Evolutionary conservation across 139 green algal species (phyloP), one percentile per base, ranked within the genome.

Genomic region (Trebouxia sp.): DNA sequence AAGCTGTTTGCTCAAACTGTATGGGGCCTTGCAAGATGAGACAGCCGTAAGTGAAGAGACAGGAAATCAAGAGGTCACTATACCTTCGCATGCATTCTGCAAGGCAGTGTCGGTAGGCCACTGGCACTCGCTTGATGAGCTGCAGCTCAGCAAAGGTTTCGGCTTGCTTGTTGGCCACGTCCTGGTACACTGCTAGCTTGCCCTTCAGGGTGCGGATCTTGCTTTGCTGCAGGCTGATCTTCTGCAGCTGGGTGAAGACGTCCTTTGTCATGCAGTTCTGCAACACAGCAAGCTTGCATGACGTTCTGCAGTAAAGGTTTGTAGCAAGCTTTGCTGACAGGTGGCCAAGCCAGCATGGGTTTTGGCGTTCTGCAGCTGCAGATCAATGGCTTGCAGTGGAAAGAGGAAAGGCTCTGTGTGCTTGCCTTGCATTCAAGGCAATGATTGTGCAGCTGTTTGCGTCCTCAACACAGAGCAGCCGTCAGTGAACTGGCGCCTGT

Each of bases 21-120:
- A 30, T 37, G 28, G 20, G 50, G 30, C 32, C 69, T 0, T n/a
- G n/a, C n/a, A n/a, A n/a, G n/a, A n/a, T n/a, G n/a, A n/a, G 32
- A 24, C 28, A 66, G 39, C 26, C 9, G 4, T 15, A 42, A 47
- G 24, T 28, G 28, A 5, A 62, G 26, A 5, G 38, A 66, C 37
- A 0, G 65, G 7, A 24, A 41, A 8, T 22, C 22, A 48, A 51
- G n/a, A 47, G 43, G 14, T 42, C 56, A 11, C 56, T 24, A 24
- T 32, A 77, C 12, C 95, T 86, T 37, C 95, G 86, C 72, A 94
- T 88, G 51, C 91, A 93, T 86, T 98, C 95, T 0, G 92, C 90
- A 22, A 98, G 87, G 79, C 89, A 90, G 42, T 92, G 87, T 22
- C 88, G 86, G 86, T 98, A 98, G 12, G 90, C 92, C 5, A 85